phyloP scores from a whole-genome alignment of 169 alveolate genomes.

The Plasmodium gallinaceum region DNA sequence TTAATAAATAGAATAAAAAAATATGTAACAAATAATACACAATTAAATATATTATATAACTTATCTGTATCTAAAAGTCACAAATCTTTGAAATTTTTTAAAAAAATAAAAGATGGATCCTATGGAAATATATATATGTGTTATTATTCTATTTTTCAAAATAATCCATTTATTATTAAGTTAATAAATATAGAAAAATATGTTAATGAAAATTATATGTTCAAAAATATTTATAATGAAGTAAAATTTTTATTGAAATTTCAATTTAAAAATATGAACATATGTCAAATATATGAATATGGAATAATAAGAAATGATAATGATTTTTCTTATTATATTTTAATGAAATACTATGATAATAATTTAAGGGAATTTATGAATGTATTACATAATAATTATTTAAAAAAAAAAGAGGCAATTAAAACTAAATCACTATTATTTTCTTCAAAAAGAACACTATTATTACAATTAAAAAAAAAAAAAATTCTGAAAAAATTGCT shows the following conservation, averaged over 20 bases:
- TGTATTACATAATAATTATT: constrained; percentile 14
- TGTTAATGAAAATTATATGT: constrained; percentile 50
- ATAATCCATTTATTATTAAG: constrained; percentile 30
- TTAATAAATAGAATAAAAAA: background rate
- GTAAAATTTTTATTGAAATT: constrained; percentile 37
- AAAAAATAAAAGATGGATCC: constrained; percentile 36
- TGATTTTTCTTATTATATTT: constrained; percentile 33
- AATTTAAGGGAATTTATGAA: constrained; percentile 36
- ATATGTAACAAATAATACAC: background rate
- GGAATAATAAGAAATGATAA: constrained; percentile 43
- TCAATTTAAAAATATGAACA: constrained; percentile 17
- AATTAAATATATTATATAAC: constrained; percentile 20
- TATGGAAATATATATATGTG: constrained; percentile 49
- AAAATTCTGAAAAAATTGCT: constrained; percentile 14
- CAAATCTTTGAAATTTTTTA: constrained; percentile 7
- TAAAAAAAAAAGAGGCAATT: constrained; percentile 14
- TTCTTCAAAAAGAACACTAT: background rate
- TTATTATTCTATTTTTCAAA: background rate
- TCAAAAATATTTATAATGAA: constrained; percentile 66
- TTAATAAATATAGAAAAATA: constrained; percentile 37
- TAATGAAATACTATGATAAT: constrained; percentile 34
- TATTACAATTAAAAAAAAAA: constrained; percentile 14
- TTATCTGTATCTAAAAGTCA: constrained; percentile 18
- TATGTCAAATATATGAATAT: constrained; percentile 40
- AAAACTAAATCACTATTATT: background rate